A percentile compares a stretch with the other conserved stretches of the same genome.
Evolutionary conservation across 2,329 filamentous ascomycete species (phyloP).

Genomic region (Botrytis medusae): DNA sequence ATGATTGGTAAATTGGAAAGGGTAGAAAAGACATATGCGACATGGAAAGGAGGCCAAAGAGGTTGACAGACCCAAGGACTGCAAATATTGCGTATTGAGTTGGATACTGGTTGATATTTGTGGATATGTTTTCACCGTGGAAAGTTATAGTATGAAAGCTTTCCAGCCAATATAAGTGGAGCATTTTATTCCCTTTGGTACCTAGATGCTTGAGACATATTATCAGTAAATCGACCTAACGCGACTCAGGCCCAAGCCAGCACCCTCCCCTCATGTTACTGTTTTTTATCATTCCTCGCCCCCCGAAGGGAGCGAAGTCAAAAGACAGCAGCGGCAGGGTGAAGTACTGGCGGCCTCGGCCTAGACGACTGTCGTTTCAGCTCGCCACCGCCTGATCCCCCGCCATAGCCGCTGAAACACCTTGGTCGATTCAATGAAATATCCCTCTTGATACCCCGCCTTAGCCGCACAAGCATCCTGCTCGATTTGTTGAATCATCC

Average conservation of each 20-base stretch:
- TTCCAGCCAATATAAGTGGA: not conserved
- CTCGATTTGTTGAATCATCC: accelerated
- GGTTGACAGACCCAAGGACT: too few species aligned
- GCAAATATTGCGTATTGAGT: too few species aligned
- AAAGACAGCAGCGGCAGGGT: not conserved
- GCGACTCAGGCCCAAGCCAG: not conserved
- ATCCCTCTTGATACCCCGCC: not conserved
- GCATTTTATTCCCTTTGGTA: not conserved
- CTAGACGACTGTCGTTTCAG: not conserved
- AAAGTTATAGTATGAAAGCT: not conserved
- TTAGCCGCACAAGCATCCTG: not conserved
- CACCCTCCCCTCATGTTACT: not conserved
- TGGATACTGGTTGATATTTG: not conserved
- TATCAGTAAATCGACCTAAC: not conserved
- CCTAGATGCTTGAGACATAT: not conserved
- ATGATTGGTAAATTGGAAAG: not conserved
- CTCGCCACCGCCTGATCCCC: not conserved
- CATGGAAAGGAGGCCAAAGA: not conserved
- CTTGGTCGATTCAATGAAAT: not conserved
- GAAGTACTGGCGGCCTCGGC: not conserved
- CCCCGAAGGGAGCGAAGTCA: not conserved
- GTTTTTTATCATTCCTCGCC: not conserved
- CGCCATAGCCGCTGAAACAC: not conserved
- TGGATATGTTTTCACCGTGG: too few species aligned
- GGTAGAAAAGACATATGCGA: not conserved